These are phyloP conservation scores for Monosporascus sp. DNA, from an alignment of 2,329 filamentous ascomycete genomes.

Conservation along the genomic window DNA sequence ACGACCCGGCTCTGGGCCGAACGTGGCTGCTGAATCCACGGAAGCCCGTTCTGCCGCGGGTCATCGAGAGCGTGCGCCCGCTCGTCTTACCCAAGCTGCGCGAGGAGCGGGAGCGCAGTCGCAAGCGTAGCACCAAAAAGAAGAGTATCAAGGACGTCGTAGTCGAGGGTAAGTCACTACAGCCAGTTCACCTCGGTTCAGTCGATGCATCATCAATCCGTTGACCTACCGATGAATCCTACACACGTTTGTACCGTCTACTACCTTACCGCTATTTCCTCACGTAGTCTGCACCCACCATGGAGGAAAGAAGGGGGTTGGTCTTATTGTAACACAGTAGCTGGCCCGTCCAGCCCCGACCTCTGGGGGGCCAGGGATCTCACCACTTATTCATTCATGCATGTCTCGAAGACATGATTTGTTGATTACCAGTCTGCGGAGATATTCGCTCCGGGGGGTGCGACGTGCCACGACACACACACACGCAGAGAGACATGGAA, in stretches of 20 bases:
- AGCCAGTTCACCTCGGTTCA: background rate
- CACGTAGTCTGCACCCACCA: background rate
- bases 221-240: too few relatives aligned
- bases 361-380: background rate
- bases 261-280: background rate
- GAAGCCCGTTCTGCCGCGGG: conserved; percentile 70
- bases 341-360: background rate
- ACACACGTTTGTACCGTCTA: background rate
- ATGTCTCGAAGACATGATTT: background rate
- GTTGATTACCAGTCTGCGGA: background rate
- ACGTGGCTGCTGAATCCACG: conserved; percentile 79
- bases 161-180: conserved; percentile 57
- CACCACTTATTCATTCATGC: background rate
- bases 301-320: background rate
- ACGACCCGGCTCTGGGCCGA: conserved; percentile 77
- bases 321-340: background rate
- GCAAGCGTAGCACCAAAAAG: conserved; percentile 65
- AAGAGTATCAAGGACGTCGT: conserved; percentile 86
- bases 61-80: conserved; percentile 81
- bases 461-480: background rate
- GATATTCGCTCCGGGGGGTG: background rate
- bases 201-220: too few relatives aligned
- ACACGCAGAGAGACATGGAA: background rate
- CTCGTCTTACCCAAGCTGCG: conserved; percentile 85
- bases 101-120: conserved; percentile 60